phyloP scores from a whole-genome alignment of 2,329 filamentous ascomycete genomes.

The Fusarium brevicatenulatum region DNA sequence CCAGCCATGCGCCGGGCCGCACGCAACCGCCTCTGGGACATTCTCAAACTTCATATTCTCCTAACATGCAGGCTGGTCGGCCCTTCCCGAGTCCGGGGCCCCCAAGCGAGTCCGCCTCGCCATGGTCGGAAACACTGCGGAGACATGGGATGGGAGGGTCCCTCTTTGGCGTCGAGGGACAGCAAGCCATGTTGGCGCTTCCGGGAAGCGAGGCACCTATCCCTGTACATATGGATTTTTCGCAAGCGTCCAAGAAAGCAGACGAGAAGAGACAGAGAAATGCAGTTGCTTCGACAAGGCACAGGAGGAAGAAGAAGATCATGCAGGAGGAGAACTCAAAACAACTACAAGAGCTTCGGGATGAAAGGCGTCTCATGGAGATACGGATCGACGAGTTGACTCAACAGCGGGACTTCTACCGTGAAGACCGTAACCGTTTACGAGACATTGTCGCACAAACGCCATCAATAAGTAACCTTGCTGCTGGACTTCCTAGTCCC shows the following conservation, averaged over 20 bases:
- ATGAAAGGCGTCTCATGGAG: slow-evolving; percentile 72
- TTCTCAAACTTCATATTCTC: slow-evolving; percentile 34
- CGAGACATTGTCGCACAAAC: slow-evolving; percentile 71
- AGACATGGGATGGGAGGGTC: slow-evolving; percentile 43
- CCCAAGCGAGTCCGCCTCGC: slow-evolving; percentile 37
- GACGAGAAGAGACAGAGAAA: slow-evolving; percentile 89
- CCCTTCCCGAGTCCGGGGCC: slow-evolving; percentile 35
- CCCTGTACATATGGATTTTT: slow-evolving; percentile 78
- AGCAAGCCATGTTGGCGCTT: slow-evolving; percentile 53
- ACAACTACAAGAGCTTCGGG: slow-evolving; percentile 75
- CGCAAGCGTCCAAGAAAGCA: slow-evolving; percentile 82
- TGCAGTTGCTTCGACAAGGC: slow-evolving; percentile 84
- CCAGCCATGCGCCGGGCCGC: slow-evolving; percentile 34
- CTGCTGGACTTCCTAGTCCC: slow-evolving; percentile 64
- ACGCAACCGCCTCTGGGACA: slow-evolving; percentile 31
- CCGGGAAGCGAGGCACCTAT: slow-evolving; percentile 55
- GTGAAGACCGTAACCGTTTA: slow-evolving; percentile 76
- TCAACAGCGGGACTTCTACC: slow-evolving; percentile 74
- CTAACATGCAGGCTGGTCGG: slow-evolving; percentile 33
- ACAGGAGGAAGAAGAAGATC: slow-evolving; percentile 83
- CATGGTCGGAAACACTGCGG: slow-evolving; percentile 50
- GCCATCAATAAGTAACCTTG: slow-evolving; percentile 64
- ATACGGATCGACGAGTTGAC: slow-evolving; percentile 58
- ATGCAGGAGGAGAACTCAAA: slow-evolving; percentile 78
- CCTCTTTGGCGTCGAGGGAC: slow-evolving; percentile 47